Conservation (phyloP, 148 eudicot species). For the Mesembryanthemum crystallinum region DNA sequence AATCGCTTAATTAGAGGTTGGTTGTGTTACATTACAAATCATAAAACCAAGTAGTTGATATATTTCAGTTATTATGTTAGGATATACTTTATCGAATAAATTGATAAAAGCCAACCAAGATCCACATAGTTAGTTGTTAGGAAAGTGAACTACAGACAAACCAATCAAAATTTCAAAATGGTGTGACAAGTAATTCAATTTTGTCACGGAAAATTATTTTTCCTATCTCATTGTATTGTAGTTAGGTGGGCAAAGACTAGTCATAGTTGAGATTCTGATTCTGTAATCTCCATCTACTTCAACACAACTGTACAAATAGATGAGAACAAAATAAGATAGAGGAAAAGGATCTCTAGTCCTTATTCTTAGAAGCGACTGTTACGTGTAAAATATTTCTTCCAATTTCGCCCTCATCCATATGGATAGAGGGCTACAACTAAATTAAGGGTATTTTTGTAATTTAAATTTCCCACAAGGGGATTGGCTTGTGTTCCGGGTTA, state of each 20-base stretch:
- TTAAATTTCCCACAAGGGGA: no score
- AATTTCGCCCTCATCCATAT: background rate
- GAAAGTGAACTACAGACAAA: no score
- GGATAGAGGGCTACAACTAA: background rate
- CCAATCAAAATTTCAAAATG: slow-evolving; percentile 15
- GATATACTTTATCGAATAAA: no score
- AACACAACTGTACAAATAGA: background rate
- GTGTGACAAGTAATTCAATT: background rate
- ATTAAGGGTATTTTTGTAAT: background rate
- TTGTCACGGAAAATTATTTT: background rate
- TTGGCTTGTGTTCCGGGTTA: background rate
- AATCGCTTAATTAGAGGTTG: no score
- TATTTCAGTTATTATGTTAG: no score
- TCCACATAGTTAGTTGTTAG: no score
- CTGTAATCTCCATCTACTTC: background rate
- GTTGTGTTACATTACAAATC: no score
- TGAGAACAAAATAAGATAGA: no score
- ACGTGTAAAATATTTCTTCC: background rate
- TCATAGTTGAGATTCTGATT: slow-evolving; percentile 17
- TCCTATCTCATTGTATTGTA: background rate
- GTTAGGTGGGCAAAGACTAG: slow-evolving; percentile 25
- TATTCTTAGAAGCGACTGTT: no score
- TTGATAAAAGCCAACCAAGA: no score
- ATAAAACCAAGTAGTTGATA: no score
- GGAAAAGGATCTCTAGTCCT: no score